Conservation (phyloP, 495 filamentous ascomycete species). For the Cercophora newfieldiana region DNA sequence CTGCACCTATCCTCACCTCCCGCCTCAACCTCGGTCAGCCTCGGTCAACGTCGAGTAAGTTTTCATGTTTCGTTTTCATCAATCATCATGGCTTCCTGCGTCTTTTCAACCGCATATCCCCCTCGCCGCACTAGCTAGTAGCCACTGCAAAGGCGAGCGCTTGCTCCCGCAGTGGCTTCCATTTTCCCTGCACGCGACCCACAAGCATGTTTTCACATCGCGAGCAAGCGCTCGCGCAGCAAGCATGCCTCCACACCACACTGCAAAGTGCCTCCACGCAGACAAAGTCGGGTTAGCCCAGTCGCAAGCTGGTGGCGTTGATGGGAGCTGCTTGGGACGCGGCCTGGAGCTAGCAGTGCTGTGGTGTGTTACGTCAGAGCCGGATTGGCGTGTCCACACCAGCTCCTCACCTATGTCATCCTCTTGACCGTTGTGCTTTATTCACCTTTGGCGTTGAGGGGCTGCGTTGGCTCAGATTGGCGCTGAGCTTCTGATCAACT, state of each 20-base stretch:
- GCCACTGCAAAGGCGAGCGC: too few species aligned
- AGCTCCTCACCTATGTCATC: conserved; percentile 17
- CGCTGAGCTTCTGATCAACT: background rate
- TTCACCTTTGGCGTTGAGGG: background rate
- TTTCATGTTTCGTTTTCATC: too few species aligned
- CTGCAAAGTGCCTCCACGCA: background rate
- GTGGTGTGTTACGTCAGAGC: conserved; percentile 11
- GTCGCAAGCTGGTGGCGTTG: background rate
- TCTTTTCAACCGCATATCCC: too few species aligned
- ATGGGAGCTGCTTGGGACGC: background rate
- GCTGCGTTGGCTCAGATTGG: background rate
- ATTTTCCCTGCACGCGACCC: background rate
- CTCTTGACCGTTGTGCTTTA: conserved; percentile 9
- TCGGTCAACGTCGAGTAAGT: too few species aligned
- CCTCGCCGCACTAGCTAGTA: too few species aligned
- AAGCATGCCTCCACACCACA: background rate
- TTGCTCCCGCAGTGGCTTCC: too few species aligned
- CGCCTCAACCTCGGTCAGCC: background rate
- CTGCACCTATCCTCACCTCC: background rate
- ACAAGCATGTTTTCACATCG: background rate
- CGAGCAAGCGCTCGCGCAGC: background rate
- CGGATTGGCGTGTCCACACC: background rate
- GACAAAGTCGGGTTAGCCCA: background rate
- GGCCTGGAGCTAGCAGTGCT: background rate
- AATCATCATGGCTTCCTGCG: too few species aligned